phyloP scores from a whole-genome alignment of 352 stramenopile species.

The Globisporangium mamillatum region DNA sequence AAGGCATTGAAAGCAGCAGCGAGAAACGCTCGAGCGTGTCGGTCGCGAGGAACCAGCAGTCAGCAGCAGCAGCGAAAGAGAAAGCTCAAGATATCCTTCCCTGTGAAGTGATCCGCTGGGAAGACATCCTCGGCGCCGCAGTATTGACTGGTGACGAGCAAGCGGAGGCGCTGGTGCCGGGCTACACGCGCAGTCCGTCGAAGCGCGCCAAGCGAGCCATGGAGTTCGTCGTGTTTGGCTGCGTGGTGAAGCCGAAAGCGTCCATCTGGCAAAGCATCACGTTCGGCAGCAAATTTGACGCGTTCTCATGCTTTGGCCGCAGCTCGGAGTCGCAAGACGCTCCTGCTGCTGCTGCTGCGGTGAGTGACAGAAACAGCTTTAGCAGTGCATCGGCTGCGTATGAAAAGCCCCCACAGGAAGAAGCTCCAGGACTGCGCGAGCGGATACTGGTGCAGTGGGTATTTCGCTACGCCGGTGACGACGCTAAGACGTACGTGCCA shows the following conservation, averaged over 20 bases:
- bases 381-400: neutral
- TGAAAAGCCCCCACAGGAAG: slow-evolving; percentile 14
- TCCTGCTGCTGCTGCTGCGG: neutral
- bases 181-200: slow-evolving; percentile 13
- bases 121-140: slow-evolving; percentile 37
- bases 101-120: slow-evolving; percentile 42
- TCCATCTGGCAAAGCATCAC: slow-evolving; percentile 16
- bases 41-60: neutral
- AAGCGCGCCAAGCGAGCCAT: slow-evolving; percentile 21
- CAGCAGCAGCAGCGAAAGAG: neutral
- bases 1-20: neutral
- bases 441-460: slow-evolving; percentile 45
- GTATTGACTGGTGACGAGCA: slow-evolving; percentile 21
- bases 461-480: slow-evolving; percentile 32
- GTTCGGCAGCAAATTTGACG: slow-evolving; percentile 25
- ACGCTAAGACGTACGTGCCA: slow-evolving; percentile 27
- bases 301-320: slow-evolving; percentile 21
- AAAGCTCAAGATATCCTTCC: neutral
- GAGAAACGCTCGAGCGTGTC: neutral
- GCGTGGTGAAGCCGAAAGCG: slow-evolving; percentile 19
- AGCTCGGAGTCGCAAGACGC: slow-evolving; percentile 9
- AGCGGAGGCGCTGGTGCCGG: slow-evolving; percentile 19
- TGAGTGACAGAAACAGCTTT: slow-evolving; percentile 3
- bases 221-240: slow-evolving; percentile 39
- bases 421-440: neutral